Base-by-base conservation (phyloP, 768 basidiomycete genomes). In the Trametes villosa region DNA sequence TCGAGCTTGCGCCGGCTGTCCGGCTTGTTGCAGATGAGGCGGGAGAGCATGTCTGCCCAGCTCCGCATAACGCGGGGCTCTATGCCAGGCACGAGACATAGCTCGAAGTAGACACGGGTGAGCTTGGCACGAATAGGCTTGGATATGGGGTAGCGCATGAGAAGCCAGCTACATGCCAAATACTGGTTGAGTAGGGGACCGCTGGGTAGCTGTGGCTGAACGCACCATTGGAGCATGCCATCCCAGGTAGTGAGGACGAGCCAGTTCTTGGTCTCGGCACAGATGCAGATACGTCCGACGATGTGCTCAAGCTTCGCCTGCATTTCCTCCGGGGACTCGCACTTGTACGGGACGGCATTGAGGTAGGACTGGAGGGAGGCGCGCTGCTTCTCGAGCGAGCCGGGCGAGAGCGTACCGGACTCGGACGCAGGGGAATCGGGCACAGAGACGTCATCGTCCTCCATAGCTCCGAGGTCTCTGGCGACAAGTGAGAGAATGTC, bases 21-120 rank as follows among this genome's bases (percentile, higher is more conserved):
- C 8, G 83, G 78, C 75, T 88, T 91, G 70, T 80, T 85, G 38
- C 82, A 80, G 15, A 92, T 77, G 45, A 93, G 78, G 58, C 88
- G 86, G 46, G 86, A 81, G 65, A 92, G 79, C 84, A 90, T 90
- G 67, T 89, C 88, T 15, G 88, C 85, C 89, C 91, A 93, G 70
- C 79, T 84, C 49, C 89, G 84, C 60, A 86, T 78, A 64, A 88
- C 78, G 42, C 87, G 85, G 11, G 86, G 80, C 53, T 94, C 91
- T 53, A 92, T 76, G 49, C 91, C 91, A 45, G 91, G 92, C 9
- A 91, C 71, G 33, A 91, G 75, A 71, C 83, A 85, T n/a, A 94
- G 74, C 68, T 93, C 89, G 67, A 89, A 93, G 74, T 92, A 92
- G 48, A 94, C 75, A 36, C 79, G 81, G 15, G 86, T 89, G 53